A percentile compares a stretch with the other conserved stretches of the same genome.
phyloP scores from a whole-genome alignment of 2,329 filamentous ascomycete genomes.

The Colletotrichum sp. region DNA sequence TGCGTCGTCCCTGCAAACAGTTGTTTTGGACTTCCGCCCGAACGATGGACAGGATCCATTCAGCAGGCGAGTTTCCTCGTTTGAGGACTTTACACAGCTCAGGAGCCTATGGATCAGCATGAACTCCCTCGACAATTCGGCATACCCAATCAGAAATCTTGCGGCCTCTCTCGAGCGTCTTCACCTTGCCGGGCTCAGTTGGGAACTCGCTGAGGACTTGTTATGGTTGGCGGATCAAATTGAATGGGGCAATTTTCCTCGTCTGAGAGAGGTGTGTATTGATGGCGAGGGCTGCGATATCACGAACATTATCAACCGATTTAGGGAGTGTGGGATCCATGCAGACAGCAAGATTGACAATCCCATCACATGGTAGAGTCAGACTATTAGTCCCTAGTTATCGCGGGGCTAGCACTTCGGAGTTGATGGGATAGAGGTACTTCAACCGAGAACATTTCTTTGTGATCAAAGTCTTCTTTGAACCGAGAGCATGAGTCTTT shows the following conservation, averaged over 20 bases:
- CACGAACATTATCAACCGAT: neutral
- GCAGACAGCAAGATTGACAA: neutral
- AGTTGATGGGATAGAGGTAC: neutral
- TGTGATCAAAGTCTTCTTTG: neutral
- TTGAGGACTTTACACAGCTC: neutral
- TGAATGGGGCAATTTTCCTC: neutral
- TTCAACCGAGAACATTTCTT: neutral
- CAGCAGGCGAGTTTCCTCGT: neutral
- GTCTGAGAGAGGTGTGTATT: neutral
- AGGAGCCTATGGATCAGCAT: neutral
- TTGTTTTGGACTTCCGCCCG: neutral
- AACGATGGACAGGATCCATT: neutral
- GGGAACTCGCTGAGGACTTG: neutral
- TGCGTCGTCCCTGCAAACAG: neutral
- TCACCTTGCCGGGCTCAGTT: neutral
- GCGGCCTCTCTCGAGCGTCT: neutral
- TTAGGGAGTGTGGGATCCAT: neutral
- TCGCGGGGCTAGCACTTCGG: neutral
- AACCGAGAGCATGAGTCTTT: neutral
- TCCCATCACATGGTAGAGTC: neutral
- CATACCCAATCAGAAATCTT: neutral
- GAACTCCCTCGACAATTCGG: neutral
- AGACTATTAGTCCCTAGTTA: neutral
- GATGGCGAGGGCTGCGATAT: neutral
- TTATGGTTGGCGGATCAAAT: neutral